Percentiles rank a stretch among this genome's conserved stretches.
phyloP scores from a whole-genome alignment of 2,329 filamentous ascomycete species.

The Talaromyces rugulosus region DNA sequence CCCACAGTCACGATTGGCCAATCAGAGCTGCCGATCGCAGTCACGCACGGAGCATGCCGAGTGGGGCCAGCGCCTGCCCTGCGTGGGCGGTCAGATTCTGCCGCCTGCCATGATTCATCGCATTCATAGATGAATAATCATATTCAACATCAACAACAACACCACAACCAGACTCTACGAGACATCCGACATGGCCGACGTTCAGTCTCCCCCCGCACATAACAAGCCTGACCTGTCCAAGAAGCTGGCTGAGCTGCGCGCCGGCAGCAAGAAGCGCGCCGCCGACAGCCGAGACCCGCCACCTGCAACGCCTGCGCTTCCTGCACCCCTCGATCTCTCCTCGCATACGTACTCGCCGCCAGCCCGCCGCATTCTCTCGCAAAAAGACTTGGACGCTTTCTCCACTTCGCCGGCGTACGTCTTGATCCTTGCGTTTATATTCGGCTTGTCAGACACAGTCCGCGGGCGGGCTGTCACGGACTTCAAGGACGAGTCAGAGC shows the following conservation, averaged over 20 bases:
- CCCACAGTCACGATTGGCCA: slow-evolving; percentile 1
- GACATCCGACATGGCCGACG: slow-evolving; percentile 12
- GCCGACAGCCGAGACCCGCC: slow-evolving; percentile 47
- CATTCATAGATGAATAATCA: not conserved
- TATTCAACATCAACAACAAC: not conserved
- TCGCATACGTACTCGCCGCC: slow-evolving; percentile 63
- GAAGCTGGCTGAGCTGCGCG: slow-evolving; percentile 35
- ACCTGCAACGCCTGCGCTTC: slow-evolving; percentile 71
- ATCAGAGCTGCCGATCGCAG: not conserved
- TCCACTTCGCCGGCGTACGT: slow-evolving; percentile 69
- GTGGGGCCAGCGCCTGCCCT: not conserved
- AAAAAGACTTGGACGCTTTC: slow-evolving; percentile 76
- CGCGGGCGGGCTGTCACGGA: slow-evolving; percentile 40
- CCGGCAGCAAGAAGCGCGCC: slow-evolving; percentile 29
- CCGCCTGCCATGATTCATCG: not conserved
- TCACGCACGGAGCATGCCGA: not conserved
- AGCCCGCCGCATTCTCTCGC: slow-evolving; percentile 74
- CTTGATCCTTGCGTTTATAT: slow-evolving; percentile 79
- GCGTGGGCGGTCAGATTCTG: not conserved
- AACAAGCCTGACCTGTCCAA: slow-evolving; percentile 33
- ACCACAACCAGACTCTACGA: not conserved
- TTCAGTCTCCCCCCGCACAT: slow-evolving; percentile 7
- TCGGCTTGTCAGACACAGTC: slow-evolving; percentile 78
- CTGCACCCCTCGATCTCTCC: slow-evolving; percentile 60
- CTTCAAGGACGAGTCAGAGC: slow-evolving; percentile 37